Percentiles rank a stretch among this genome's conserved stretches.
Evolutionary conservation across 192 early-diverging fungal species (phyloP).

Genomic region (Coemansia sp.): DNA sequence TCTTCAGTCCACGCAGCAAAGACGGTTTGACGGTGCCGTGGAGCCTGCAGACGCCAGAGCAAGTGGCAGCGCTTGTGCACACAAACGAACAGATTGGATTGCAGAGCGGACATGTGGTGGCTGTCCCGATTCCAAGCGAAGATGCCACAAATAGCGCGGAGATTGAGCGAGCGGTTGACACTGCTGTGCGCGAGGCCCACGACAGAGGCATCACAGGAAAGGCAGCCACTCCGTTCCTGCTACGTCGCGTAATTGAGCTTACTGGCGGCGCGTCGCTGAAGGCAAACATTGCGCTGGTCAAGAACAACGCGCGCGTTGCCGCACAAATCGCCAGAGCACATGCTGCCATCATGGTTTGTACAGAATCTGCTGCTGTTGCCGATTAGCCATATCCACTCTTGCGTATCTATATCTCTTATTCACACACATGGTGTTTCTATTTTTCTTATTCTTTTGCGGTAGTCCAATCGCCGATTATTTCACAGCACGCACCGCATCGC

Average conservation of each 20-base stretch:
- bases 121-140: conserved; percentile 82
- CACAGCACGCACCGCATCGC: background rate
- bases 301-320: conserved; percentile 87
- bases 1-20: conserved; percentile 74
- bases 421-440: background rate
- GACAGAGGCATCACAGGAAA: conserved; percentile 72
- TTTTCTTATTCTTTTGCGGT: background rate
- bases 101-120: conserved; percentile 81
- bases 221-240: conserved; percentile 89
- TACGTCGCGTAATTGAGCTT: conserved; percentile 80
- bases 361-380: background rate
- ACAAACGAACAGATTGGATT: conserved; percentile 65
- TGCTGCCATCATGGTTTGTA: conserved; percentile 29
- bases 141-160: conserved; percentile 59
- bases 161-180: conserved; percentile 71
- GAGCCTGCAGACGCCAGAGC: conserved; percentile 32
- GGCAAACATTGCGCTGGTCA: conserved; percentile 80
- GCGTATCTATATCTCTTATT: background rate
- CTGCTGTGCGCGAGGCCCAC: conserved; percentile 71
- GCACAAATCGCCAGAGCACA: conserved; percentile 70
- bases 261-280: conserved; percentile 75
- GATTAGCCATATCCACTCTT: background rate
- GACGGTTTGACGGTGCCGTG: conserved; percentile 56
- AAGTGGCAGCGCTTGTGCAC: conserved; percentile 51
- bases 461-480: background rate